Evolutionary conservation across 2,329 filamentous ascomycete genomes (phyloP).

Genomic region (Colletotrichum eremochloae): DNA sequence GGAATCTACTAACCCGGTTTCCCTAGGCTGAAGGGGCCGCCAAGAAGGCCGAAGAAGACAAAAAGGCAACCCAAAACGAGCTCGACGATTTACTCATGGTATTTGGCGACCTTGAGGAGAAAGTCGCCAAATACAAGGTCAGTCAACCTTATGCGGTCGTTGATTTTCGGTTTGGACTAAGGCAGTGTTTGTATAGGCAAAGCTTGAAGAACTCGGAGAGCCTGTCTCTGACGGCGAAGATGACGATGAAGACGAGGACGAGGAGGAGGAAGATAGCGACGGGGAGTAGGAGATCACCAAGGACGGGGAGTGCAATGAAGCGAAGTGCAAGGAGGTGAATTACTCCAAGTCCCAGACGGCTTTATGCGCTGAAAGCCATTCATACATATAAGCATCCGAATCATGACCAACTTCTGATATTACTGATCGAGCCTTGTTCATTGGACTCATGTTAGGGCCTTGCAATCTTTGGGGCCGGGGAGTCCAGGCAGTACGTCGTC

Average conservation of each 20-base stretch:
- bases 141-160: constrained; percentile 43
- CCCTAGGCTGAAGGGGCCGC: constrained; percentile 51
- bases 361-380: background rate
- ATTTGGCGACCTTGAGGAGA: constrained; percentile 84
- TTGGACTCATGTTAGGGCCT: background rate
- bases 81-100: constrained; percentile 86
- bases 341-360: constrained; percentile 13
- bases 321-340: constrained; percentile 36
- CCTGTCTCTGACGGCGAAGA: constrained; percentile 83
- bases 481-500: background rate
- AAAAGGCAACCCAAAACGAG: constrained; percentile 75
- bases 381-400: background rate
- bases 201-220: constrained; percentile 75
- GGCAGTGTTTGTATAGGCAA: constrained; percentile 56
- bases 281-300: constrained; percentile 46
- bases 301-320: constrained; percentile 49
- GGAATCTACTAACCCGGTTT: constrained; percentile 16
- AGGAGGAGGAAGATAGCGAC: constrained; percentile 63
- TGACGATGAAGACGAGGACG: constrained; percentile 69
- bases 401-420: background rate
- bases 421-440: background rate
- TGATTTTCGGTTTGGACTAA: constrained; percentile 26
- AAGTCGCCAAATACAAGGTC: constrained; percentile 81
- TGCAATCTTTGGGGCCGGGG: background rate
- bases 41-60: constrained; percentile 71